Evolutionary conservation across 2,329 filamentous ascomycete genomes (phyloP), one percentile per base, ranked within the genome.

Genomic region (Apiospora malaysiana): DNA sequence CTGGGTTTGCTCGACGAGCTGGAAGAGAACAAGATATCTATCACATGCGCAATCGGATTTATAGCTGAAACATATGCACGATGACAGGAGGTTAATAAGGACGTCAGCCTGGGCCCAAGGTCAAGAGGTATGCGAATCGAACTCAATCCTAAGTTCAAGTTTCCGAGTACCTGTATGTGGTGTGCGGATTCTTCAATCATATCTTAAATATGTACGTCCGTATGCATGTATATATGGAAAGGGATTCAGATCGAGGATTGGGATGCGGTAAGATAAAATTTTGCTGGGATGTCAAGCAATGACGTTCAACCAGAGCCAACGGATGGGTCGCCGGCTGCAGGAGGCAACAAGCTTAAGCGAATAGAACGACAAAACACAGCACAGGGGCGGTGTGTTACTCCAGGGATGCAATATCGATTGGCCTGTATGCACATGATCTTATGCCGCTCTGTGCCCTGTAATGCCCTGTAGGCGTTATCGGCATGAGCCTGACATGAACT

Each of bases 281-380:
- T 37, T 63, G 32, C 56, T 40, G 56, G 56, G 56, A 63, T 63
- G 56, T 63, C 56, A n/a, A n/a, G 56, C 56, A 63, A 63, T 63
- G 56, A 63, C 56, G 56, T 63, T 63, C 18, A 9, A 63, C 27
- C 32, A 40, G 18, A 63, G 21, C 56, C 56, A 63, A 40, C 27
- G 37, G 56, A 63, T 63, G 56, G 56, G 32, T 63, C 56, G 21
- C 37, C 27, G 56, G 27, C 51, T 59, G 51, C 51, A 59, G 51
- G 51, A 23, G 51, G 10, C 51, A 37, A 6, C n/a, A 59, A 59
- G 51, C 51, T 59, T 21, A 37, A 59, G 51, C 51, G 51, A 59
- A 59, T 59, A 59, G 51, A 59, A 59, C 8, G 16, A 37, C 21
- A 27, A 37, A 16, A 37, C 25, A 32, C 51, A 59, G 51, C 51